Percentiles rank a stretch among this genome's conserved stretches.
Conservation (phyloP, 2,329 filamentous ascomycete genomes). For the Aspergillus udagawae region DNA sequence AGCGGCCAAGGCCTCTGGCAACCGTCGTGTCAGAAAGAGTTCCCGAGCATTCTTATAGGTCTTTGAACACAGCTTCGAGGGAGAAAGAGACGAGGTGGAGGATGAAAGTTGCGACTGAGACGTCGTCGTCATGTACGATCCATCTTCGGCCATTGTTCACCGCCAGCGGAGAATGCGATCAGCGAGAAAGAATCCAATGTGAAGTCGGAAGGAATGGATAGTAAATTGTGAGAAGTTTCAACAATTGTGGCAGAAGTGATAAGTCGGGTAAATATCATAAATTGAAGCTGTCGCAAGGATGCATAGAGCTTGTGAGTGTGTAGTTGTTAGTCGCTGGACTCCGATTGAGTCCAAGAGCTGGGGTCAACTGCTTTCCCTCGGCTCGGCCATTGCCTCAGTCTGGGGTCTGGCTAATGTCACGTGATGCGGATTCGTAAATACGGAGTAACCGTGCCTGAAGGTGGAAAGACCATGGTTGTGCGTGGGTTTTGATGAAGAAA, state of each 20-base stretch:
- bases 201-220: not conserved
- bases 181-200: not conserved
- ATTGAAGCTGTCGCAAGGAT: not conserved
- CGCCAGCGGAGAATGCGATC: constrained; percentile 6
- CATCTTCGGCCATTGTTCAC: constrained; percentile 31
- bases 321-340: not conserved
- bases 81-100: constrained; percentile 65
- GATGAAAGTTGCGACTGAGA: constrained; percentile 57
- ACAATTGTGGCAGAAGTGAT: not conserved
- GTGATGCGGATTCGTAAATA: not conserved
- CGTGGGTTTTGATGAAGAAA: no score
- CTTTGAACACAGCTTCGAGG: constrained; percentile 67
- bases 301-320: not conserved
- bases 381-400: not conserved
- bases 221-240: not conserved
- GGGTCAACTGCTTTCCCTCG: not conserved
- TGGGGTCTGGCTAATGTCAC: not conserved
- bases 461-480: no score
- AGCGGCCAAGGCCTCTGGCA: constrained; percentile 83
- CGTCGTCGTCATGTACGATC: constrained; percentile 27
- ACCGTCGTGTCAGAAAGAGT: constrained; percentile 86
- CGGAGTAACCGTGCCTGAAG: no score
- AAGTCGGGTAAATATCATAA: not conserved
- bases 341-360: not conserved
- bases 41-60: constrained; percentile 92